Evolutionary conservation across 1,284 basidiomycete species (phyloP), one percentile per base, ranked within the genome.

Genomic region (Pterulicium gracile): DNA sequence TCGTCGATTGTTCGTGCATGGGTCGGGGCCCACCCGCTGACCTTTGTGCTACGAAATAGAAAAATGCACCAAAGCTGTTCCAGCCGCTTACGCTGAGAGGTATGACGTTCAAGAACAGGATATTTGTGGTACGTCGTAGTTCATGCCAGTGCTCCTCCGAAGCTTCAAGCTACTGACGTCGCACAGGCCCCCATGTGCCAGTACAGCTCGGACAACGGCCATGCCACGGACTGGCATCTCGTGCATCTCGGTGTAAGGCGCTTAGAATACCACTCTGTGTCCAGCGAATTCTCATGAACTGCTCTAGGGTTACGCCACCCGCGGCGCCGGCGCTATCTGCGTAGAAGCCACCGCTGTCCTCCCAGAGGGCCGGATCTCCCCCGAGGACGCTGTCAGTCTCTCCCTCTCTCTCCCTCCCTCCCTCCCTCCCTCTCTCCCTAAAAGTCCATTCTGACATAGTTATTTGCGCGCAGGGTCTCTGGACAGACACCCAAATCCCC

Each of bases 171-270:
- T n/a, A n/a, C n/a, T n/a, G n/a, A n/a, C n/a, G n/a, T n/a, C n/a
- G n/a, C n/a, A 55, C 51, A 78, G 77, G 68, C 82, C n/a, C 83
- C 83, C 1, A 83, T 87, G 81, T 88, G 85, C 59, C 79, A 81
- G 55, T 89, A 90, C 64, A 83, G 79, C 43, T 70, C 81, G 3
- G 73, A 84, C 39, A 63, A 82, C 51, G 81, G 88, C 4, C 74
- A 81, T 59, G 73, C 76, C 19, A 84, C 86, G 0, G 80, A 88
- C 54, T 88, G 81, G 79, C 88, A 91, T 60, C 62, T 89, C 12
- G 82, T 88, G 18, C 86, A 89, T 58, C 70, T 81, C 32, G 79
- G 77, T 14, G 27, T 32, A n/a, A 7, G 27, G 10, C 7, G 7
- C 27, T n/a, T 32, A 10, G 7, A 7, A 32, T 32, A 10, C 27